Conservation (phyloP, 2,329 filamentous ascomycete genomes). For the Fusarium camptoceras region DNA sequence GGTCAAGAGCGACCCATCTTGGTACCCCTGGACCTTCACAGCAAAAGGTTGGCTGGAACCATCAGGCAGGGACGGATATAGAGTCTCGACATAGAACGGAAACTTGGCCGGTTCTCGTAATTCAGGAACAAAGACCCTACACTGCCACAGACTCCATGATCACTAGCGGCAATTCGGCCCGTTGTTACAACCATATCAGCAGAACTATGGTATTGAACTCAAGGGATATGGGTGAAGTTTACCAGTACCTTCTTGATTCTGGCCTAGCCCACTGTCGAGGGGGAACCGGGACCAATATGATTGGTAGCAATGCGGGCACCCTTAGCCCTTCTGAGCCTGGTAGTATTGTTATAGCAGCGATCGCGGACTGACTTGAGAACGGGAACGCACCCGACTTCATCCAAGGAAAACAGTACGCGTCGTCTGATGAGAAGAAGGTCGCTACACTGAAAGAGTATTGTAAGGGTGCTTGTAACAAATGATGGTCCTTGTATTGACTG, state of each 20-base stretch:
- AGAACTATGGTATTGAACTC: conserved; percentile 41
- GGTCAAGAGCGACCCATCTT: conserved; percentile 54
- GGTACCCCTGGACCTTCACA: conserved; percentile 44
- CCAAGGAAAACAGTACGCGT: not conserved
- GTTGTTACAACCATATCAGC: conserved; percentile 39
- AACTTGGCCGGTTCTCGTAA: conserved; percentile 54
- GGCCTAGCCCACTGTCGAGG: conserved; percentile 61
- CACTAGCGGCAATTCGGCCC: conserved; percentile 37
- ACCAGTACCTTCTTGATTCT: conserved; percentile 63
- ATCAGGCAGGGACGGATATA: conserved; percentile 51
- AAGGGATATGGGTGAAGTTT: conserved; percentile 59
- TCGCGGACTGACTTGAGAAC: not conserved
- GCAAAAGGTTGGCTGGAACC: conserved; percentile 14
- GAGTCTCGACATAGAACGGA: conserved; percentile 53
- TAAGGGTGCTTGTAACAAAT: too few relatives aligned
- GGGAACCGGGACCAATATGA: conserved; percentile 58
- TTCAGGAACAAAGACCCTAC: conserved; percentile 56
- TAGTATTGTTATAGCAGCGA: not conserved
- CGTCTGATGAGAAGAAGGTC: not conserved
- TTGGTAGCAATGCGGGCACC: conserved; percentile 43
- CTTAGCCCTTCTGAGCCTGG: not conserved
- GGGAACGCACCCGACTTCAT: not conserved
- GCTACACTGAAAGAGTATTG: not conserved
- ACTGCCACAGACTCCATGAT: conserved; percentile 55
- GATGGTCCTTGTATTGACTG: too few relatives aligned